phyloP scores from a whole-genome alignment of 1,284 basidiomycete genomes.

The Amylostereum areolatum region DNA sequence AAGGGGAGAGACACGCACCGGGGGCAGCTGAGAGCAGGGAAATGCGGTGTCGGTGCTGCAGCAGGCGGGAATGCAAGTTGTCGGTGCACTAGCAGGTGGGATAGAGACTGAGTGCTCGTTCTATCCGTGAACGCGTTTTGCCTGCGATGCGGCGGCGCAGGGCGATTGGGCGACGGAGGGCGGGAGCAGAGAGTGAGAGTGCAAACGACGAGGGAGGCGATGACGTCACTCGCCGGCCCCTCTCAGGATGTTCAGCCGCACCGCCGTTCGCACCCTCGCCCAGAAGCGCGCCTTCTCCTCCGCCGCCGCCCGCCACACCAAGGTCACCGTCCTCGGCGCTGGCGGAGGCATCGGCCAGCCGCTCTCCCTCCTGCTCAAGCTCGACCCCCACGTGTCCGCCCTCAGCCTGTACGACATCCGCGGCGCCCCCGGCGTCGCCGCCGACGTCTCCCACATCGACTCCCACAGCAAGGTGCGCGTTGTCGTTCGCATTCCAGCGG shows the following conservation, averaged over 20 bases:
- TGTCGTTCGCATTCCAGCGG: slow-evolving; percentile 2
- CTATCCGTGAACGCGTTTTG: too few species aligned
- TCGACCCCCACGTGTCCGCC: slow-evolving; percentile 74
- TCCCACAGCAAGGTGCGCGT: slow-evolving; percentile 72
- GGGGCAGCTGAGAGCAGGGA: too few species aligned
- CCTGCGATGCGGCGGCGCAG: too few species aligned
- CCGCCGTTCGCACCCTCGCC: slow-evolving; percentile 43
- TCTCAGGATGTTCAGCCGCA: slow-evolving; percentile 48
- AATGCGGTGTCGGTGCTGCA: too few species aligned
- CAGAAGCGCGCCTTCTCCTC: slow-evolving; percentile 73
- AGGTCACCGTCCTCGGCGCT: slow-evolving; percentile 89
- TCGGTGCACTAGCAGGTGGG: too few species aligned
- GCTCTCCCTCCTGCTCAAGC: slow-evolving; percentile 84
- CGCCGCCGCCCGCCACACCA: slow-evolving; percentile 64
- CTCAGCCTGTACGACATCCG: slow-evolving; percentile 88
- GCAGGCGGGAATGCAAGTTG: too few species aligned
- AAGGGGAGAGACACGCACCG: too few species aligned
- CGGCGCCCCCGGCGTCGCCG: slow-evolving; percentile 88
- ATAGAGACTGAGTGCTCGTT: too few species aligned
- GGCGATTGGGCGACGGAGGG: too few species aligned
- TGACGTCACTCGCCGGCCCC: too few species aligned
- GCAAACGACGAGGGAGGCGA: too few species aligned
- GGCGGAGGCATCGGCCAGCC: slow-evolving; percentile 93
- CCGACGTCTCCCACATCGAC: slow-evolving; percentile 92
- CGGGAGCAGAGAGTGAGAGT: too few species aligned